Base-by-base conservation (phyloP, 352 stramenopile genomes). In the Globisporangium paroecandrum region DNA sequence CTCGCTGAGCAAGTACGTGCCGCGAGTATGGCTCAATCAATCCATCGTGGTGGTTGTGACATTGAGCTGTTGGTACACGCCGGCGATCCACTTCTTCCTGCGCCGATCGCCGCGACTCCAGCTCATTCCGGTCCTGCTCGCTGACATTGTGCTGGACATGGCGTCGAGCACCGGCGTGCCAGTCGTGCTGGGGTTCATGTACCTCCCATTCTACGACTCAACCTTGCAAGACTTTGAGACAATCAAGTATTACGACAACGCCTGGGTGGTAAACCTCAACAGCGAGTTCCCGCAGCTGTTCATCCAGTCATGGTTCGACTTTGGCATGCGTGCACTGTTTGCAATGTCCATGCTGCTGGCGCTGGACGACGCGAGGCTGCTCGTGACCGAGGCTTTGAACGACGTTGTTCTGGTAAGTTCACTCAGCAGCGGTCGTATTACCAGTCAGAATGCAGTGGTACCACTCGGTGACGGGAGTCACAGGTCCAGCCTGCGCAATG, bases 231-330 rank as follows among this genome's bases (percentile, higher is more conserved):
- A 41, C 34, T 61, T 61, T 25, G 4, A 27, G 41, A 9, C 24
- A 13, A 7, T 5, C 4, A 34, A 61, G 2, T 61, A 29, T 27
- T 4, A 15, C 13, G 29, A 61, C 29, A 13, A 27, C 18, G 27
- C 34, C 29, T 61, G 55, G 55, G 29, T 61, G 8, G 27, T 18
- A 20, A 61, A 61, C 29, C 29, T 46, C 27, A 61, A 61, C 29
- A 61, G 22, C 20, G 62, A 68, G 62, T 62, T 62, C 53, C 61
- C 47, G 54, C 36, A 62, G 54, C 36, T 68, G 24, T 62, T 62
- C 38, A 55, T 62, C 27, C 62, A 62, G 38, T 43, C 25, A 3
- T 68, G 62, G 62, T 47, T 56, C 53, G 62, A 62, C 38, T 61
- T 68, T 27, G 25, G 13, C 18, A 56, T 15, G 4, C 62, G 62